Base-by-base conservation (phyloP, 805 yeast genomes). In the Metschnikowia picachoensis region DNA sequence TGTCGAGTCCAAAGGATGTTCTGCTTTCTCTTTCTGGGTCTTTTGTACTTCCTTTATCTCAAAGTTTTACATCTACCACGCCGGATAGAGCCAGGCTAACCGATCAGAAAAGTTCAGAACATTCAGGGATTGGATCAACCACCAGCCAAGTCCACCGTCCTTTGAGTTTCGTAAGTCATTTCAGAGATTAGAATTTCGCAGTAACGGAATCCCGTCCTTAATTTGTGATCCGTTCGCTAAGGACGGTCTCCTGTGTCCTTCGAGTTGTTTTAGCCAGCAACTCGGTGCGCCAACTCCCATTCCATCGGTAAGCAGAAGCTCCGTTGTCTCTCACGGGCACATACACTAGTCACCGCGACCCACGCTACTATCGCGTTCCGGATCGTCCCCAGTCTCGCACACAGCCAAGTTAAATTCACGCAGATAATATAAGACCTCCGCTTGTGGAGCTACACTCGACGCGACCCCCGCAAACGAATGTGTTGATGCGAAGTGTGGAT, bases 191-290 rank as follows among this genome's bases (percentile, higher is more conserved):
- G 34, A 14, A 12, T 35, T 44, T 7, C 35, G 44, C 6, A 61
- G 76, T 41, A 73, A 65, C 31, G 58, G 82, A 50, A 66, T 70
- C 45, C 80, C 80, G 3, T 76, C 80, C 11, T 61, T 77, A 33
- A 65, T 74, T 30, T 62, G 67, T 44, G 82, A 77, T 51, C 82
- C 82, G 1, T 64, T 77, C 14, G 33, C 45, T 3, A 16, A 37
- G 12, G 52, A 39, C 8, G 27, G 30, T 11, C 14, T 15, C 30
- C 34, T 27, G n/a, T 47, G n/a, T 20, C 17, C 37, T 14, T 8
- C 32, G n/a, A 16, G 35, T 10, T 13, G 20, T 15, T 12, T 16
- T 2, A 14, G 20, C 20, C 20, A 20, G 20, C 20, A 20, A 20
- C 4, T 4, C 20, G 20, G 20, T 6, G 20, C 20, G 20, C 20